phyloP scores from a whole-genome alignment of 805 yeast genomes.

The Metschnikowia gruessii region DNA sequence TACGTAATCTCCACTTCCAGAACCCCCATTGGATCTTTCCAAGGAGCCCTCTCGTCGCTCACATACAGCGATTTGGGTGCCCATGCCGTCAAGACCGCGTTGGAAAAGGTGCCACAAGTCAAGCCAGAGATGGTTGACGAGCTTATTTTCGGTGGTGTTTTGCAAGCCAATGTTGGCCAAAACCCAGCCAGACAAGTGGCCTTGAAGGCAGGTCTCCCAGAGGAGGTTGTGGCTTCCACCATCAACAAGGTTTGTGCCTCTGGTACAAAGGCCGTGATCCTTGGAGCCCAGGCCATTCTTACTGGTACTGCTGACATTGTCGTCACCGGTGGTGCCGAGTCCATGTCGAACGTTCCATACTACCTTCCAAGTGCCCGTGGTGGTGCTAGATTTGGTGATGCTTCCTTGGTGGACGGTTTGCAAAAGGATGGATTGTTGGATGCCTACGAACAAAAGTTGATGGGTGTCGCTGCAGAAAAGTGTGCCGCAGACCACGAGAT shows the following conservation, averaged over 20 bases:
- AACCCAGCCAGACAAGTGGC: slow-evolving; percentile 99
- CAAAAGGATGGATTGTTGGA: slow-evolving; percentile 91
- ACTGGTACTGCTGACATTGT: slow-evolving; percentile 90
- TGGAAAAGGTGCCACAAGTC: slow-evolving; percentile 78
- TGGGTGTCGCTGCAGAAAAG: slow-evolving; percentile 98
- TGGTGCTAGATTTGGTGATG: slow-evolving; percentile 89
- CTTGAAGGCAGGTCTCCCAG: slow-evolving; percentile 79
- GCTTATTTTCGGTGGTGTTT: slow-evolving; percentile 87
- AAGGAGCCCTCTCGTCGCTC: slow-evolving; percentile 74
- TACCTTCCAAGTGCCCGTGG: slow-evolving; percentile 80
- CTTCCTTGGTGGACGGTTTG: slow-evolving; percentile 77
- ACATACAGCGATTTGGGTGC: slow-evolving; percentile 85
- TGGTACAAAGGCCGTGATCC: slow-evolving; percentile 86
- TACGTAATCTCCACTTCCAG: slow-evolving; percentile 90
- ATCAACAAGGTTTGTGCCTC: slow-evolving; percentile 97
- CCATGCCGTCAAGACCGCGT: slow-evolving; percentile 86
- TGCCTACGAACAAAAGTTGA: slow-evolving; percentile 81
- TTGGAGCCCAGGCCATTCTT: slow-evolving; percentile 86
- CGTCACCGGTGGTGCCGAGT: slow-evolving; percentile 96
- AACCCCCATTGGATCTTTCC: slow-evolving; percentile 96
- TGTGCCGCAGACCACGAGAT: slow-evolving; percentile 81
- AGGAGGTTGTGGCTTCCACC: slow-evolving; percentile 80
- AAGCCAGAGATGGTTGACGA: slow-evolving; percentile 80
- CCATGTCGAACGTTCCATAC: slow-evolving; percentile 95
- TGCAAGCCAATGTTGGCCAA: slow-evolving; percentile 93